Evolutionary conservation across 192 early-diverging fungal genomes (phyloP).

Genomic region (Bifiguratus adelaidae): DNA sequence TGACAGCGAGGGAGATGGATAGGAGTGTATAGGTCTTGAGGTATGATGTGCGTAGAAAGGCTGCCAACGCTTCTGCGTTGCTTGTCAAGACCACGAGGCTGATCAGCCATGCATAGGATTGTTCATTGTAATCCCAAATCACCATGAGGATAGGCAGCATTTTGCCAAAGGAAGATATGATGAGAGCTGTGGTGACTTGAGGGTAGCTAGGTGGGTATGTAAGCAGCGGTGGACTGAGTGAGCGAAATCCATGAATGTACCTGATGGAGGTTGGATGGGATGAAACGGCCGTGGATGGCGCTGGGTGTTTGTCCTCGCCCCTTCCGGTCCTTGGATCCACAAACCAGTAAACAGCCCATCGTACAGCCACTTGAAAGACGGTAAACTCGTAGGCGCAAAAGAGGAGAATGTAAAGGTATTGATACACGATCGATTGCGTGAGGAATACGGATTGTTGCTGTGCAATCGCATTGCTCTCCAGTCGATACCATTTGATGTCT

Average conservation of each 20-base stretch:
- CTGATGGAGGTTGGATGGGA: background rate
- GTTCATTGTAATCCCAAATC: slow-evolving; percentile 82
- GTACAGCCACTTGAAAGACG: slow-evolving; percentile 45
- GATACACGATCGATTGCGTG: slow-evolving; percentile 48
- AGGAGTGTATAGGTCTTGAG: no score
- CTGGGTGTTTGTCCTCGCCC: background rate
- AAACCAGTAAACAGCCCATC: slow-evolving; percentile 27
- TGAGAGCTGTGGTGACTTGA: slow-evolving; percentile 54
- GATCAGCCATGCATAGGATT: slow-evolving; percentile 75
- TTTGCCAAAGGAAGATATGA: slow-evolving; percentile 81
- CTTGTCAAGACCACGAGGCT: slow-evolving; percentile 66
- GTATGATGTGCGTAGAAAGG: no score
- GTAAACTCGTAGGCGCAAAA: slow-evolving; percentile 56
- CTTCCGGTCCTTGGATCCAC: slow-evolving; percentile 1
- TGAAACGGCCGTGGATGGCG: no score
- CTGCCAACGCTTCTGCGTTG: slow-evolving; percentile 63
- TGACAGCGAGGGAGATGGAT: no score
- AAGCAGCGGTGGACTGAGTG: background rate
- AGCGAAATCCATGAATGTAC: background rate
- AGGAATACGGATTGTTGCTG: slow-evolving; percentile 45
- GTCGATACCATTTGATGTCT: slow-evolving; percentile 86
- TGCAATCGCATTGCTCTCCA: slow-evolving; percentile 60
- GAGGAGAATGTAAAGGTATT: slow-evolving; percentile 68
- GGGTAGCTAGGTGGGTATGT: slow-evolving; percentile 32
- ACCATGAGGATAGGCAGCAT: slow-evolving; percentile 81